Percentiles rank a stretch among this genome's conserved stretches.
phyloP scores from a whole-genome alignment of 371 early-diverging fungal species.

The Lichtheimia hyalospora region DNA sequence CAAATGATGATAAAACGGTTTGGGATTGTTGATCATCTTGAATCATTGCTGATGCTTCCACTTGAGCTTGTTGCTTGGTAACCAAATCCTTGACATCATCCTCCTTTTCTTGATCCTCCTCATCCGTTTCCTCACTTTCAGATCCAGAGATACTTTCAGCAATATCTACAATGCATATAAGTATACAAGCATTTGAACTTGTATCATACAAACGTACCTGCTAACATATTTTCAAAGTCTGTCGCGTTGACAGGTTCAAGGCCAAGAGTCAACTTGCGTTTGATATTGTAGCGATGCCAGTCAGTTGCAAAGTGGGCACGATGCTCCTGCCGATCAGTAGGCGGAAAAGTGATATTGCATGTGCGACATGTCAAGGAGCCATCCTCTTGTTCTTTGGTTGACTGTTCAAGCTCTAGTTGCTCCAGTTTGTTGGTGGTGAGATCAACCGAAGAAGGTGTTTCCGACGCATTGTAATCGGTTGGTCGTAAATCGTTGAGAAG shows the following conservation, averaged over 20 bases:
- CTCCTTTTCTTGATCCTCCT: conserved; percentile 7
- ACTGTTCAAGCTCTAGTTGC: conserved; percentile 1
- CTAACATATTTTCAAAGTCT: conserved; percentile 76
- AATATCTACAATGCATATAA: conserved; percentile 21
- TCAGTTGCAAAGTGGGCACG: conserved; percentile 90
- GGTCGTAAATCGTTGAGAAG: conserved; percentile 22
- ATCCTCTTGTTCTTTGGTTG: background rate
- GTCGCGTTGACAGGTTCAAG: conserved; percentile 81
- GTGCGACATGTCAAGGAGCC: conserved; percentile 60
- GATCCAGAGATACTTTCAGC: conserved; percentile 55
- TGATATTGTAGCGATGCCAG: conserved; percentile 95
- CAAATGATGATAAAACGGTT: conserved; percentile 13
- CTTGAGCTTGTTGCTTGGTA: conserved; percentile 37
- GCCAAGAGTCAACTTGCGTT: conserved; percentile 80
- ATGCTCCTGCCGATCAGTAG: conserved; percentile 73
- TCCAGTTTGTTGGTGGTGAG: background rate
- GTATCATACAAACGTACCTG: conserved; percentile 36
- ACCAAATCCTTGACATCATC: conserved; percentile 36
- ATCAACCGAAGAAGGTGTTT: background rate
- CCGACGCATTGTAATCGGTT: conserved; percentile 11
- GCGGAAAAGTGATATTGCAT: conserved; percentile 85
- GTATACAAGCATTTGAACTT: background rate
- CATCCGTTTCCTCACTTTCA: conserved; percentile 28
- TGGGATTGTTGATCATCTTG: conserved; percentile 21
- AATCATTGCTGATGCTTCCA: conserved; percentile 25